Conservation (phyloP, 352 stramenopile genomes). For the Globisporangium takayamanum region DNA sequence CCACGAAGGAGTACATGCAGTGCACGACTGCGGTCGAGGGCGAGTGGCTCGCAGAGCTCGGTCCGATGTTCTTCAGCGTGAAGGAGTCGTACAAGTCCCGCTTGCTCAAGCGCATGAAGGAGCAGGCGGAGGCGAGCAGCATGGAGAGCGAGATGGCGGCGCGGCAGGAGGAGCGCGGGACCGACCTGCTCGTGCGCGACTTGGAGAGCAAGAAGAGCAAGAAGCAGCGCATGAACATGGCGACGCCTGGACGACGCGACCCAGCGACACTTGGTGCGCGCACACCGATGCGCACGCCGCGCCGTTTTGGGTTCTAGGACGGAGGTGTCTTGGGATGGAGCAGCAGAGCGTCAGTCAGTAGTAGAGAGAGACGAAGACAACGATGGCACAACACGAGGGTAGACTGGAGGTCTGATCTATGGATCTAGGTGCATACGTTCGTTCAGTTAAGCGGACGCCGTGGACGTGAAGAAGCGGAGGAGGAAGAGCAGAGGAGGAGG, state of each 20-base stretch:
- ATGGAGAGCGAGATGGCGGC: conserved; percentile 86
- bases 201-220: conserved; percentile 28
- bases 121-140: conserved; percentile 47
- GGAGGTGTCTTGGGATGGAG: no score
- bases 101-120: conserved; percentile 87
- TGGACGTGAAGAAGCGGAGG: no score
- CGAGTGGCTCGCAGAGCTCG: conserved; percentile 99
- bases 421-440: no score
- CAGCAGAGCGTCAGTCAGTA: no score
- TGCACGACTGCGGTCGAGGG: conserved; percentile 97
- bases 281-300: conserved; percentile 50
- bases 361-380: no score
- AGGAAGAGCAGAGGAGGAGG: no score
- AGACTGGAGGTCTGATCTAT: no score
- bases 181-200: conserved; percentile 15
- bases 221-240: conserved; percentile 58
- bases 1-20: conserved; percentile 98
- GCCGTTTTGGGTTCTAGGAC: conserved; percentile 45
- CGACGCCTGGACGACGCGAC: conserved; percentile 41
- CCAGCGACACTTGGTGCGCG: conserved; percentile 22
- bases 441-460: no score
- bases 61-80: conserved; percentile 99
- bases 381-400: no score
- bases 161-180: conserved; percentile 13
- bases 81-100: conserved; percentile 95